Percentiles rank a stretch among this genome's conserved stretches.
Conservation (phyloP, 371 early-diverging fungal species). For the Mortierella sp. region DNA sequence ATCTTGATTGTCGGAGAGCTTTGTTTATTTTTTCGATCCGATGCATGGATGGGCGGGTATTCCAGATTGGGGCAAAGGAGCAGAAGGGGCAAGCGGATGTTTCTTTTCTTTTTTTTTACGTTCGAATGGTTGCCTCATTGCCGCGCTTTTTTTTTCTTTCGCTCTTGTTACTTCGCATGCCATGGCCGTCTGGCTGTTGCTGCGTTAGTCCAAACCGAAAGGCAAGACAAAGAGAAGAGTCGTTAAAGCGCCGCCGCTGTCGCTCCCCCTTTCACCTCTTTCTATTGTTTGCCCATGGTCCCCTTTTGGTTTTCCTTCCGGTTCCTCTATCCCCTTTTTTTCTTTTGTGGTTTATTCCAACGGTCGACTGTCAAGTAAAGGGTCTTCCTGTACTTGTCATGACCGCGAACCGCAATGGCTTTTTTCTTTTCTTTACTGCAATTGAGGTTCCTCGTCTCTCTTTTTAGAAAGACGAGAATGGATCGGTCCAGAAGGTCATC, state of each 20-base stretch:
- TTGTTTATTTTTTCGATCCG: slow-evolving; percentile 6
- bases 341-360: neutral
- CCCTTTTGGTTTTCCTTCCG: neutral
- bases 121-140: neutral
- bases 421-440: neutral
- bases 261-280: neutral
- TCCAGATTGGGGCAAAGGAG: neutral
- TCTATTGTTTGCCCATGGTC: neutral
- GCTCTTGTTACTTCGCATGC: neutral
- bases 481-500: neutral
- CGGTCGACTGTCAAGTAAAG: neutral
- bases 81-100: neutral
- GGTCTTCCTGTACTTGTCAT: neutral
- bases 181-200: neutral
- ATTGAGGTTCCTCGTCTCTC: neutral
- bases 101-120: neutral
- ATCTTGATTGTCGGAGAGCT: neutral
- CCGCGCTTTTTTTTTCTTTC: neutral
- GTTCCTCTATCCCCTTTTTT: neutral
- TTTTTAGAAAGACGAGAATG: neutral
- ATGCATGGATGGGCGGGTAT: slow-evolving; percentile 1
- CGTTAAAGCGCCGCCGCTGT: neutral
- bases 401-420: neutral
- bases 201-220: neutral
- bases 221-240: neutral